Evolutionary conservation across 768 basidiomycete species (phyloP), one percentile per base, ranked within the genome.

Genomic region (Amanita fuliginea): DNA sequence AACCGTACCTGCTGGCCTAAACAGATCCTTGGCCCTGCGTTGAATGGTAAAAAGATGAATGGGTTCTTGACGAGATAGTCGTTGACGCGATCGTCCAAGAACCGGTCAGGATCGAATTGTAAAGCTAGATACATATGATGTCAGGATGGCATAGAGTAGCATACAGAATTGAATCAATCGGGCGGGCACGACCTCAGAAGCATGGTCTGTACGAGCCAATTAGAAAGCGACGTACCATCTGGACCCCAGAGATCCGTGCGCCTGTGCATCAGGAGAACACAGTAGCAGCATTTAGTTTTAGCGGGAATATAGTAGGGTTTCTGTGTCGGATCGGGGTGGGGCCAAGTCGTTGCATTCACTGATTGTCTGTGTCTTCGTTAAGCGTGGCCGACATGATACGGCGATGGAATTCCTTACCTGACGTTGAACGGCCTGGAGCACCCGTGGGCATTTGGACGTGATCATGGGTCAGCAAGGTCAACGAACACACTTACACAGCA

Each of bases 1-100:
- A 11, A 16, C 51, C 53, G 30, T 42, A 73, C 78, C 64, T 79
- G 76, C 64, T 81, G 79, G 4, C 78, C 78, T 4, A 78, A 69
- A 53, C 78, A 80, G 47, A 80, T 78, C 13, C 77, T 69, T 5
- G 78, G 79, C 13, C 74, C 74, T 2, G 73, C 77, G 50, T 79
- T 80, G 67, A 81, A 81, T 13, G 79, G 80, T 3, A 84, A 68
- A 66, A 86, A 87, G 51, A 83, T 81, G 65, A 80, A 83, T 0
- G 80, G 74, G 54, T 83, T 81, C 33, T 75, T 71, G 24, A 74
- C 65, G 24, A 85, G 68, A 50, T 83, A 81, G 56, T 75, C 77
- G 54, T 77, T 71, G 30, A 83, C 61, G 8, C 83, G 69, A 8
- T 77, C 68, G 57, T 84, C 83, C 39, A 85, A 66, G 68, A 81